Base-by-base conservation (phyloP, 2,329 filamentous ascomycete genomes). In the Microsporum audouinii region DNA sequence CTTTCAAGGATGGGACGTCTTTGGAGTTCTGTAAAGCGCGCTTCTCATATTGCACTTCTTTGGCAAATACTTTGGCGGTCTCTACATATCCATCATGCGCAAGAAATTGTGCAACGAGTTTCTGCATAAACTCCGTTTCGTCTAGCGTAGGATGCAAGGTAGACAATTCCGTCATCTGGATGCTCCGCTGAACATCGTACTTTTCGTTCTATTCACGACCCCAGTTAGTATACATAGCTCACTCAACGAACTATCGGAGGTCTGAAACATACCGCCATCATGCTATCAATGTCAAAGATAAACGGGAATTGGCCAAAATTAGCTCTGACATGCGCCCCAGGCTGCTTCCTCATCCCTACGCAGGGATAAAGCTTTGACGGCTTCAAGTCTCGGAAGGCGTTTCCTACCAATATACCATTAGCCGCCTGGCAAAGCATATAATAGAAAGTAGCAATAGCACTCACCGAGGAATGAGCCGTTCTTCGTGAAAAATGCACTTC, bases 51-150 rank as follows among this genome's bases (percentile, higher is more conserved):
- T 84, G 82, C 31, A 95, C 84, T 69, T 97, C 92, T 67, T 87
- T 81, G 2, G 88, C 85, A 78, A 99, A 97, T 0, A 89, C 90
- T 65, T 86, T 84, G 6, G 91, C 91, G 0, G 92, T 96, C 66
- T 96, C 92, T 5, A 96, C 87, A 67, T 96, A 97, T 62, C 94
- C 94, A 68, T 97, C 94, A 67, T 97, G 92, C 41, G 91, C 88
- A 12, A 99, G 78, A 66, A 95, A 97, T 73, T 96, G 91, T 43
- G 91, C 81, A 17, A 92, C 85, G 61, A 97, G 78, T 67, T 88
- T 83, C 71, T 96, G 91, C 41, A 96, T 84, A 56, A 97, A 80
- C 31, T 88, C 80, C 1, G 84, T 86, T 73, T 96, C 92, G 63
- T 82, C 84, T 64, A 88, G 77, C 1, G 80, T 79, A 1, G 84